These are phyloP conservation scores for Infundibulicybe gibba DNA, from an alignment of 768 basidiomycete species.

Conservation along the genomic window DNA sequence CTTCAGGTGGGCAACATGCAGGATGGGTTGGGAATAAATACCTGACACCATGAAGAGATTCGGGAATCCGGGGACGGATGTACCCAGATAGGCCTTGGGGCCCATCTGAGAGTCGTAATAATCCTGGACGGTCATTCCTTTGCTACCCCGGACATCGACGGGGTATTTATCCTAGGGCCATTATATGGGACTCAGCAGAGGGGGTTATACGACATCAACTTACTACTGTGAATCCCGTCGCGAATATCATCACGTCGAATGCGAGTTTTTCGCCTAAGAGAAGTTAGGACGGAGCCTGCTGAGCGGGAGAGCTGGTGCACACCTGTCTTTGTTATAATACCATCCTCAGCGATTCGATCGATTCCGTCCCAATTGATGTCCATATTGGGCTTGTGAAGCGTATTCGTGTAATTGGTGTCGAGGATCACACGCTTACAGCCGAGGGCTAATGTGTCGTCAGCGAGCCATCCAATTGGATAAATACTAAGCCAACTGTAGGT, in stretches of 20 bases:
- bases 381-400: no score
- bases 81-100: constrained; percentile 41
- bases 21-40: constrained; percentile 7
- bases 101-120: constrained; percentile 36
- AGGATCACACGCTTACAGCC: no score
- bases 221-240: constrained; percentile 27
- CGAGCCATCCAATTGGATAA: constrained; percentile 18
- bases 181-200: background rate
- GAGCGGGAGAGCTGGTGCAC: no score
- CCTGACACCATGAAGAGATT: constrained; percentile 38
- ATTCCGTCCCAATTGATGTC: constrained; percentile 39
- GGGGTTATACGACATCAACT: background rate
- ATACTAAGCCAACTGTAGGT: constrained; percentile 33
- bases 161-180: no score
- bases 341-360: constrained; percentile 32
- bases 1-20: background rate
- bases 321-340: constrained; percentile 39
- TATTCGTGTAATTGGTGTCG: no score
- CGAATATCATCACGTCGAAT: constrained; percentile 34
- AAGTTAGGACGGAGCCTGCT: no score
- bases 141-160: constrained; percentile 24
- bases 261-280: constrained; percentile 24
- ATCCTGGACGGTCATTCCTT: constrained; percentile 28
- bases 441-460: constrained; percentile 41
- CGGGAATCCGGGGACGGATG: no score